These are phyloP conservation scores for Rhizoclosmatium sp. DNA, from an alignment of 192 early-diverging fungal genomes.

Conservation along the genomic window DNA sequence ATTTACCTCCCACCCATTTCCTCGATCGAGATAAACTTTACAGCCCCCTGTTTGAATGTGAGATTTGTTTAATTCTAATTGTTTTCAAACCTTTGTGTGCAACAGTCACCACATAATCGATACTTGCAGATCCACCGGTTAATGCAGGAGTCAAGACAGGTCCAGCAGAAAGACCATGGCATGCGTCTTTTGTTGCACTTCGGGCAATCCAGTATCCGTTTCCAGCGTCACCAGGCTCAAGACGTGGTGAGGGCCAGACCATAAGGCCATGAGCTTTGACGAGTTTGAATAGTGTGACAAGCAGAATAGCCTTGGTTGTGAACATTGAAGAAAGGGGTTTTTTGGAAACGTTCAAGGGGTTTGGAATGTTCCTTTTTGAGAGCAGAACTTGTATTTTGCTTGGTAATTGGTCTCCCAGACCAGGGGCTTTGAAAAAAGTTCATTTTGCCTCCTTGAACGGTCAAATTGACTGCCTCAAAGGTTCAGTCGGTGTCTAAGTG, in stretches of 20 bases:
- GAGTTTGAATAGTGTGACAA: not conserved
- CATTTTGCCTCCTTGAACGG: too few relatives aligned
- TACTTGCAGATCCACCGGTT: not conserved
- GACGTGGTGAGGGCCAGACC: not conserved
- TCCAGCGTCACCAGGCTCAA: slow-evolving; percentile 10
- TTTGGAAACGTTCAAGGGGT: not conserved
- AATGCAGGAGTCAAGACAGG: not conserved
- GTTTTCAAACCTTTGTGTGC: not conserved
- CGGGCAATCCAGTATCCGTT: slow-evolving; percentile 14
- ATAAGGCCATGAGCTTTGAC: slow-evolving; percentile 7
- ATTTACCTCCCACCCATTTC: slow-evolving; percentile 12
- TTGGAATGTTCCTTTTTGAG: too few relatives aligned
- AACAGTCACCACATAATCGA: not conserved
- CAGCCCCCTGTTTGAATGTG: not conserved
- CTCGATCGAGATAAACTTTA: not conserved
- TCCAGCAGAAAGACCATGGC: slow-evolving; percentile 1
- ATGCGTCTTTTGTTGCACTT: not conserved
- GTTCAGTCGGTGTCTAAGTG: too few relatives aligned
- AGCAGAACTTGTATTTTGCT: too few relatives aligned
- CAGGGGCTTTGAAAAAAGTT: too few relatives aligned
- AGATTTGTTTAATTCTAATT: too few relatives aligned
- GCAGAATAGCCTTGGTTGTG: not conserved
- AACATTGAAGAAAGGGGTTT: too few relatives aligned
- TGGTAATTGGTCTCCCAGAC: too few relatives aligned
- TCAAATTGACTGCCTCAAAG: too few relatives aligned